Evolutionary conservation across 441 rosid species (phyloP), one percentile per base, ranked within the genome.

Genomic region (Adansonia gregorii): DNA sequence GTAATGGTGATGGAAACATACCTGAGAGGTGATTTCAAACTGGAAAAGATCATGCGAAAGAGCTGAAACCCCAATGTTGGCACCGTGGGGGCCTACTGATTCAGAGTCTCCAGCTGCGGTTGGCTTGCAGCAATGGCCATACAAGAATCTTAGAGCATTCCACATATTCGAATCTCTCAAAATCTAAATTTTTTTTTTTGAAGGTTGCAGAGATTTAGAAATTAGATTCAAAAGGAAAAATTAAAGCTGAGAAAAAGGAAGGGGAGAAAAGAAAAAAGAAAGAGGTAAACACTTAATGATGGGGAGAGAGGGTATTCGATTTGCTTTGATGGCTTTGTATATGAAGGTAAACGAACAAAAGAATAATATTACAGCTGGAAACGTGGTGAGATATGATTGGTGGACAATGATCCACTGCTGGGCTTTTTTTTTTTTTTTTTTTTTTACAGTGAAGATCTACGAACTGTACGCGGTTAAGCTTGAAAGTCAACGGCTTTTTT

Each of bases 11-110:
- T 11, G 15, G 17, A n/a, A 65, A 19, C 63, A 67, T 72, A 93
- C 98, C 91, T 89, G 87, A 35, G 94, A 90, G 80, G 87, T 90
- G 89, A 80, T 88, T 61, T 92, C 96, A 81, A 92, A 93, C 84
- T 88, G 87, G 77, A 86, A 82, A 70, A 95, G 82, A 86, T 95
- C 97, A 45, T 78, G 92, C 80, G 97, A 91, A 17, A 95, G 89
- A 81, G 91, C 94, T 22, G 97, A 91, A 78, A 92, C 92, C 14
- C 94, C 94, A 12, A 75, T 90, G 68, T 90, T 84, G 58, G 88
- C 72, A 8, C 90, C 94, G 73, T 90, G 92, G 61, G 87, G 35
- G 35, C 35, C 35, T 27, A 27, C 35, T 27, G 35, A 27, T 27
- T 27, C 35, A 27, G 35, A 60, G 77, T 83, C 88, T 2, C 86